Evolutionary conservation across 2,329 filamentous ascomycete genomes (phyloP), one percentile per base, ranked within the genome.

Genomic region (Talaromyces sp.): DNA sequence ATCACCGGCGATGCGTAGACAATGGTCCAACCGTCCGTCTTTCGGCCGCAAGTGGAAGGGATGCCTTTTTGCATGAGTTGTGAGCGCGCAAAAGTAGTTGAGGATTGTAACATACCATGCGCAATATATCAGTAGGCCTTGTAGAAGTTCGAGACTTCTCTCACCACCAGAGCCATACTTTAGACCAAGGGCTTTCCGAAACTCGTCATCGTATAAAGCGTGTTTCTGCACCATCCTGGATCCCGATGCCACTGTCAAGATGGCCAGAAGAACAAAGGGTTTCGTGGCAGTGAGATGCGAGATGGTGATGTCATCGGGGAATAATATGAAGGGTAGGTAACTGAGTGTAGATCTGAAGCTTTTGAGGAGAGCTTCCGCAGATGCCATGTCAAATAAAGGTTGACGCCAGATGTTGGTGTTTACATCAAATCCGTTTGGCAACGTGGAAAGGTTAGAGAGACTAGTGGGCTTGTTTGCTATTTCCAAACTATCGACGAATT

Each of bases 151-250:
- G 29, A 59, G 51, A 55, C 58, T 59, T 11, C 21, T 55, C 41
- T 59, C 58, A 4, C 58, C 58, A 55, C 38, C 58, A 51, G 52
- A 59, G 9, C 14, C 58, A 59, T 59, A 59, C 52, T 59, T 59
- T 29, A 59, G 51, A 55, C 58, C 58, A 11, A 59, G 58, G 19
- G 58, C 58, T 55, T 59, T 59, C 21, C 58, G 58, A 31, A 59
- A 59, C 58, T 59, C 58, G 31, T 59, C 58, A 55, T 59, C 58
- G n/a, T 59, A 59, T 51, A 59, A 50, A 11, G 58, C 52, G 31
- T 59, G 58, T 55, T 59, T 59, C 21, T 59, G 58, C 52, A 59
- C 58, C 58, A 59, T 59, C 38, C 17, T 59, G 3, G 58, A 51
- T 51, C 58, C 58, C 17, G 58, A 59, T 6, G 58, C 58, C 19